These are phyloP conservation scores for Gossypium bickii DNA, from an alignment of 345 rosid genomes.

Conservation along the genomic window DNA sequence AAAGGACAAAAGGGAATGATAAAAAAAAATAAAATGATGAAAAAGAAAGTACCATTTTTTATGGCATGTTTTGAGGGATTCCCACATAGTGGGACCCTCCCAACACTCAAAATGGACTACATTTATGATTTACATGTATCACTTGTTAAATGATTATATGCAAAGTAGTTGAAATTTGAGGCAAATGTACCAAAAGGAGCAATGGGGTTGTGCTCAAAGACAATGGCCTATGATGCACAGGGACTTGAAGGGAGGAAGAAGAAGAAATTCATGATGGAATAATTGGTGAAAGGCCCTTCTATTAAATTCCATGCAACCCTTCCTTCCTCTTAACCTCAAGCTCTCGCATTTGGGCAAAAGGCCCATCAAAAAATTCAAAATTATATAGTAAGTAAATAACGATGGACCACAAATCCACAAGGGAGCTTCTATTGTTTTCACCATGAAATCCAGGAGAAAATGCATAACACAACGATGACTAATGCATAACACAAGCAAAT, in stretches of 20 bases:
- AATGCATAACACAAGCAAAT: too few species aligned
- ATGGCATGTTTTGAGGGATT: too few species aligned
- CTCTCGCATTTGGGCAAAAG: constrained; percentile 6
- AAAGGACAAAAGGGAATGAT: too few species aligned
- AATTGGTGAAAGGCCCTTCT: constrained; percentile 45
- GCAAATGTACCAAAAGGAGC: constrained; percentile 44
- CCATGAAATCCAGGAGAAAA: too few species aligned
- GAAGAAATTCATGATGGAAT: constrained; percentile 47
- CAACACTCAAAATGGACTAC: constrained; percentile 61
- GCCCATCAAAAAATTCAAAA: too few species aligned
- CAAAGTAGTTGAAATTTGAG: constrained; percentile 49
- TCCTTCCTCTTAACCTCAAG: constrained; percentile 44
- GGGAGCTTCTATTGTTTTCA: too few species aligned
- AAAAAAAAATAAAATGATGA: too few species aligned
- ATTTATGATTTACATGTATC: constrained; percentile 74
- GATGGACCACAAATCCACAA: too few species aligned
- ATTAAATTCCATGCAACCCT: constrained; percentile 40
- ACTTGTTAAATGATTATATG: constrained; percentile 65
- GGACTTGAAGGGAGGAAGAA: constrained; percentile 34
- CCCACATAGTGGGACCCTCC: too few species aligned
- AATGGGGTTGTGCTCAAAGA: constrained; percentile 49
- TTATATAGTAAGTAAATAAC: too few species aligned
- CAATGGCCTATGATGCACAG: constrained; percentile 42
- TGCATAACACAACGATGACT: too few species aligned
- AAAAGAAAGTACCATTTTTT: too few species aligned